A percentile compares a stretch with the other conserved stretches of the same genome.
Evolutionary conservation across 2,329 filamentous ascomycete genomes (phyloP).

Genomic region (Fusarium sp.): DNA sequence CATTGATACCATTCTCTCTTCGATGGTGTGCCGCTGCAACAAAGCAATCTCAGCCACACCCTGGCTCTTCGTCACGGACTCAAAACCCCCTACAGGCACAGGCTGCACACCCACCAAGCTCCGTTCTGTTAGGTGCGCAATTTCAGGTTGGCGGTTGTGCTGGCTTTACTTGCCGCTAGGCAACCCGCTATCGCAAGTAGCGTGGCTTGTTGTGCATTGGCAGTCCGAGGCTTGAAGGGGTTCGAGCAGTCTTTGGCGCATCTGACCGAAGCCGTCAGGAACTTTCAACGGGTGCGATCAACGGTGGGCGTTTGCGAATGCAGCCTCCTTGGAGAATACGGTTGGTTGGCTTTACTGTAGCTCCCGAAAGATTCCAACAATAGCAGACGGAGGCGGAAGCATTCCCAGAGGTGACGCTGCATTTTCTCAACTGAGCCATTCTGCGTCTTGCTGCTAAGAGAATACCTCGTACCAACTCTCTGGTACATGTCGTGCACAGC

Average conservation of each 20-base stretch:
- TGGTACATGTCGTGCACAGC: slow-evolving; percentile 18
- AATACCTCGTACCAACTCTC: slow-evolving; percentile 10
- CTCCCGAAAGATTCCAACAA: slow-evolving; percentile 7
- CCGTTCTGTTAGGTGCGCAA: slow-evolving; percentile 36
- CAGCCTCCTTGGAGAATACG: slow-evolving; percentile 14
- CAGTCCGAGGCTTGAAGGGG: slow-evolving; percentile 13
- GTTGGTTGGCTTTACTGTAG: slow-evolving; percentile 6
- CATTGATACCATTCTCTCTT: slow-evolving; percentile 32
- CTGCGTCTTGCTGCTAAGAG: slow-evolving; percentile 24
- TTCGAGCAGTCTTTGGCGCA: slow-evolving; percentile 19
- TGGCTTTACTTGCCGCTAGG: slow-evolving; percentile 19
- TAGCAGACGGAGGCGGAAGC: slow-evolving; percentile 17
- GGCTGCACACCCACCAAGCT: slow-evolving; percentile 17
- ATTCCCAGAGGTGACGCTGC: slow-evolving; percentile 19
- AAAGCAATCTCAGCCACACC: slow-evolving; percentile 41
- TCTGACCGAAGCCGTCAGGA: slow-evolving; percentile 28
- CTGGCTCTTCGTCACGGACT: slow-evolving; percentile 28
- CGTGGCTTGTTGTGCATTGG: slow-evolving; percentile 15
- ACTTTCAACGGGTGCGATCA: slow-evolving; percentile 21
- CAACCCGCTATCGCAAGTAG: slow-evolving; percentile 21
- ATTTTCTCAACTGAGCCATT: slow-evolving; percentile 25
- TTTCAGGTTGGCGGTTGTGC: slow-evolving; percentile 36
- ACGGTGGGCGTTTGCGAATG: slow-evolving; percentile 18
- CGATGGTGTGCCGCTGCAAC: slow-evolving; percentile 23
- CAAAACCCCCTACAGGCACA: slow-evolving; percentile 24